These are phyloP conservation scores for Gynostemma pentaphyllum DNA, from an alignment of 306 rosid genomes.

Conservation along the genomic window DNA sequence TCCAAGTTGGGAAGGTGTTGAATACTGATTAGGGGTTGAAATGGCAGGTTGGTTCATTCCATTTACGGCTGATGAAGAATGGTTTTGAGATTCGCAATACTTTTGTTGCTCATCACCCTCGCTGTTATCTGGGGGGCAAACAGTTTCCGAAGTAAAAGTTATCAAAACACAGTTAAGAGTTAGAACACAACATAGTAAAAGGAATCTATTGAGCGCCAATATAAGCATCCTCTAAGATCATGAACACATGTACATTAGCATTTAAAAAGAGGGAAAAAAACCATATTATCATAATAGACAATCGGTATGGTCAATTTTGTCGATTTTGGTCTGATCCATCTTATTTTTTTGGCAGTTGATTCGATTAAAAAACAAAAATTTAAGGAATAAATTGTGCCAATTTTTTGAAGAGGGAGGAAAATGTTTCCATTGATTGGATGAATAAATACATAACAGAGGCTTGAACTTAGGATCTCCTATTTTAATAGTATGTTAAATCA, in stretches of 20 bases:
- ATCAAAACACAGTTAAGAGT: background rate
- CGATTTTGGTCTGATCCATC: no score
- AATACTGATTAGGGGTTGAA: conserved; percentile 45
- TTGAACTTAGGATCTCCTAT: no score
- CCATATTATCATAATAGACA: background rate
- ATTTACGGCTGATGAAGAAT: conserved; percentile 35
- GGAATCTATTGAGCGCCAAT: background rate
- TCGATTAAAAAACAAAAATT: no score
- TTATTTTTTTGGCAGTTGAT: no score
- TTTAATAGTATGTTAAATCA: no score
- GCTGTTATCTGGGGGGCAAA: conserved; percentile 46
- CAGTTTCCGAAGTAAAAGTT: conserved; percentile 16
- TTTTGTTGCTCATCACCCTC: conserved; percentile 54
- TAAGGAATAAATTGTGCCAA: no score
- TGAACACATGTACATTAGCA: background rate
- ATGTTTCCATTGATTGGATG: no score
- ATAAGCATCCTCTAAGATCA: background rate
- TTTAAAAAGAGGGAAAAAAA: background rate
- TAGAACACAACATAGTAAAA: background rate
- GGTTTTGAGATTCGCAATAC: conserved; percentile 44
- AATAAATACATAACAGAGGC: no score
- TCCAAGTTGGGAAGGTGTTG: conserved; percentile 59
- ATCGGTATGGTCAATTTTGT: no score
- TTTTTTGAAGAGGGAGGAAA: no score
- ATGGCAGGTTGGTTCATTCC: conserved; percentile 44